Conservation (phyloP, 1,139 yeast genomes). For the Pichia sp. region DNA sequence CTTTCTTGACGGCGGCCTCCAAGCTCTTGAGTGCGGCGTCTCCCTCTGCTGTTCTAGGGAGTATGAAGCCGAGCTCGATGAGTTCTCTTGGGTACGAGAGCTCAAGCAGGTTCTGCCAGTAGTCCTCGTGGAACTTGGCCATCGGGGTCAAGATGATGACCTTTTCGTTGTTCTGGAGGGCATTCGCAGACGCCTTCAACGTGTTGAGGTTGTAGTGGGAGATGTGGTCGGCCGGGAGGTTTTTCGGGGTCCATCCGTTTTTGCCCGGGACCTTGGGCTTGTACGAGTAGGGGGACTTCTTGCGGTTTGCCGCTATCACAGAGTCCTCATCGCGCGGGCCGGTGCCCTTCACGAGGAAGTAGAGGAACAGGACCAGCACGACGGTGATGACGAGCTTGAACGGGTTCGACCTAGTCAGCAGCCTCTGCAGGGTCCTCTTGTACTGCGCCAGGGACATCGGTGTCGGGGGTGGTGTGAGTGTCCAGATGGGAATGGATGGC, state of each 20-base stretch:
- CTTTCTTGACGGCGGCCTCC: constrained; percentile 68
- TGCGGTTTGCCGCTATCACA: constrained; percentile 2
- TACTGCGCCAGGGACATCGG: background rate
- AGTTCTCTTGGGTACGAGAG: constrained; percentile 79
- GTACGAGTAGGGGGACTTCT: constrained; percentile 8
- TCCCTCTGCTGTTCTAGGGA: constrained; percentile 78
- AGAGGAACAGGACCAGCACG: background rate
- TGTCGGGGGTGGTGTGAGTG: background rate
- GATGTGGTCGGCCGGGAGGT: constrained; percentile 72
- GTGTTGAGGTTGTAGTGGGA: constrained; percentile 80
- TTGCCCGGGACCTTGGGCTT: background rate
- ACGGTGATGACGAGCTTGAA: background rate
- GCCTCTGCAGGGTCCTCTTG: constrained; percentile 11
- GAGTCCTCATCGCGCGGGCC: background rate
- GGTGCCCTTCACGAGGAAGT: constrained; percentile 1
- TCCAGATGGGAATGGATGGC: background rate
- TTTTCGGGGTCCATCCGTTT: constrained; percentile 45
- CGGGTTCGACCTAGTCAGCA: background rate
- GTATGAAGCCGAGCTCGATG: constrained; percentile 83
- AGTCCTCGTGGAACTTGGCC: constrained; percentile 75
- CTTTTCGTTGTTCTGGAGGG: constrained; percentile 71
- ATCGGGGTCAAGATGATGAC: constrained; percentile 75
- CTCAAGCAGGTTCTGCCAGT: constrained; percentile 77
- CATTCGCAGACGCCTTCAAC: constrained; percentile 63
- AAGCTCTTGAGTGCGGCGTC: constrained; percentile 67